Base-by-base conservation (phyloP, 108 stramenopile genomes). In the Fragilaria crotonensis region DNA sequence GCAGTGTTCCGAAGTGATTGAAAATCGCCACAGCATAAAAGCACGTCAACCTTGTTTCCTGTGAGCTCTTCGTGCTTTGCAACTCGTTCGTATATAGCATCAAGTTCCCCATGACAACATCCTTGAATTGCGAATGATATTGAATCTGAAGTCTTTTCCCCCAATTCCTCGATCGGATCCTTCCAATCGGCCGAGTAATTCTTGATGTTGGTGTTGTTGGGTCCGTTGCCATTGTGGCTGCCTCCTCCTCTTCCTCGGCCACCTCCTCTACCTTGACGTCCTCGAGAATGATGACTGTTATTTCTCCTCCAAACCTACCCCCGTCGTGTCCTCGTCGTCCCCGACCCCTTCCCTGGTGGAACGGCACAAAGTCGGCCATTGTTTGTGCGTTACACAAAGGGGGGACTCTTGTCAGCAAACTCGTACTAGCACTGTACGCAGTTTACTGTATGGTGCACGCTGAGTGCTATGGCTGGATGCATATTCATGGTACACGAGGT, bases 1-100 rank as follows among this genome's bases (percentile, higher is more conserved):
- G 68, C 69, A 30, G 68, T 52, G 50, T 89, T 93, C 2, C 99
- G 84, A 25, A 96, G 50, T 4, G 95, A 81, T 57, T 99, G 94
- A 63, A 99, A 98, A 78, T 99, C 99, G 3, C 99, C 99, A 71
- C 99, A 99, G 65, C 94, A 95, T 17, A 99, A 57, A 21, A 99
- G 67, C 27, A 99, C 54, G 63, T 98, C 98, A 11, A 97, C 59
- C 19, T 59, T 67, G 5, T 53, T 57, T 5, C 59, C 73, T 44
- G 59, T 76, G 32, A 54, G 36, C 19, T 55, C 21, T 33, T 79
- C 70, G 50, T 87, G 77, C 5, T 53, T 48, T 47, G 66, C 50
- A 27, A 93, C 56, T 0, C 90, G 80, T 2, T 81, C 86, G 66
- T 98, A 99, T 31, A 99, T 96, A 4, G 57, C 55, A 47, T 96